Evolutionary conservation across 345 rosid species (phyloP), one percentile per base, ranked within the genome.

Genomic region (Cardamine chenopodiifolia): DNA sequence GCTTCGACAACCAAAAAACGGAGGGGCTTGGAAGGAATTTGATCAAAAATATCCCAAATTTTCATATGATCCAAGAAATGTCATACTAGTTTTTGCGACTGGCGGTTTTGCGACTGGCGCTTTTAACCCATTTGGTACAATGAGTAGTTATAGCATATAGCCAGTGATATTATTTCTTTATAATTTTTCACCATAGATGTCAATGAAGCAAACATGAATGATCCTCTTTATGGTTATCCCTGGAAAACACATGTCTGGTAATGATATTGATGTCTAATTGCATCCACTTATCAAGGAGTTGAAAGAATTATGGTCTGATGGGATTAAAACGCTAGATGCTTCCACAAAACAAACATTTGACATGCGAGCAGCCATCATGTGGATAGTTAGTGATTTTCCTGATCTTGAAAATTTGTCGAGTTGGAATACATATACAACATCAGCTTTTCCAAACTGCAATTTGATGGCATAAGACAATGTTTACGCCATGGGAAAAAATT

Each of bases 191-290:
- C 54, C 25, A 0, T 44, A n/a, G 39, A 44, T 63, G 53, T 25
- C 68, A n/a, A 63, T 44, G 54, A 42, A 44, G 37, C 15, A 44
- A 4, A n/a, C 39, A n/a, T 63, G 54, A 4, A 61, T 61, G 49
- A 61, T 61, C 0, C 13, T 61, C 12, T 61, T 20, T 13, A 61
- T 61, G 66, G 26, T 61, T 22, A 39, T 61, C 26, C 50, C 19
- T 0, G 13, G 49, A 13, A 62, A 62, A 1, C 19, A 37, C 4
- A 14, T 12, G 52, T 8, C 8, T 14, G 67, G 35, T 7, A 62
- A 62, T 62, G 68, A 63, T 28, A 63, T 63, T 9, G 68, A 63
- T 31, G 2, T 31, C 34, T 31, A 31, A 8, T 31, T 31, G 34
- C 34, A 31, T 8, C 34, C 34, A 31, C 34, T 31, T 6, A 31